Base-by-base conservation (phyloP, 306 rosid genomes). In the Castanea crenata region DNA sequence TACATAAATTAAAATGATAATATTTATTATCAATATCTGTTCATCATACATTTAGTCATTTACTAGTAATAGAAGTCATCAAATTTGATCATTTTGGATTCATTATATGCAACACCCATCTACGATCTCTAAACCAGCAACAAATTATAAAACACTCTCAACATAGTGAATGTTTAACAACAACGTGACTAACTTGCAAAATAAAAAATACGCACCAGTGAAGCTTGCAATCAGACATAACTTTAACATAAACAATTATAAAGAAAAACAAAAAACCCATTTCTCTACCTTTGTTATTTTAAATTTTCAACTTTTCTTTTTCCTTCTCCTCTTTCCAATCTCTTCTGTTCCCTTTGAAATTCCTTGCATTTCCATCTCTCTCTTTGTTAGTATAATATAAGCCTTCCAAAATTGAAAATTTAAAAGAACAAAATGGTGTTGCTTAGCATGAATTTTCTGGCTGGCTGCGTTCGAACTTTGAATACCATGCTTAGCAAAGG, bases 401-500 rank as follows among this genome's bases (percentile, higher is more conserved):
- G 73, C 69, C 74, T 82, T 70, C 80, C 73, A 75, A 84, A 76
- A 59, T 73, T 77, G 34, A 16, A 13, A 27, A 25, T 21, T 62
- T 10, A 32, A 65, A 15, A 65, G 8, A 25, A 31, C 88, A 89
- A 91, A 89, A 91, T 83, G 83, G 87, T 75, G 82, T 31, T 65
- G 73, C 83, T 84, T 82, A 83, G 89, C 92, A 85, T 83, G 73
- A 89, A 80, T 76, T 86, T 76, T 79, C 78, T 87, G 89, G 88
- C 81, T 64, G 80, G 55, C 46, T 80, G 64, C 49, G 51, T 74
- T 79, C 80, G 71, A 41, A 75, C 77, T 54, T 67, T 49, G 76
- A 82, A 85, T 77, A 77, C 83, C 84, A 86, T 79, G 59, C 61
- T 79, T 76, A 52, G 72, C 80, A 44, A 44, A 6, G 3, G 12